Evolutionary conservation across 257 asterid species (phyloP).

Genomic region (Solanum microdontum): DNA sequence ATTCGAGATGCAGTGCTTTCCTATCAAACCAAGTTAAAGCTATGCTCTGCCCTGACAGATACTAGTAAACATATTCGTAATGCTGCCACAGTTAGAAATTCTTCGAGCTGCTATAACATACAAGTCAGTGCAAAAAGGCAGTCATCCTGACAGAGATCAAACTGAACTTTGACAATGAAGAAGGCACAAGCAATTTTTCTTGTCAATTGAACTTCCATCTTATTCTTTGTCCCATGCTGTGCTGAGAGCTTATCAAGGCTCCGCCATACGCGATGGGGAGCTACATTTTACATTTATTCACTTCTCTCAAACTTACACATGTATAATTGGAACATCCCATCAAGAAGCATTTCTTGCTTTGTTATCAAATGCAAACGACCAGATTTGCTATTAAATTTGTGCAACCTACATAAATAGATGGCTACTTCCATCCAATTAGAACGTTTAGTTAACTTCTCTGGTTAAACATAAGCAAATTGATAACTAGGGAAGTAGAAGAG

Average conservation of each 20-base stretch:
- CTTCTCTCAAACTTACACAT: no score
- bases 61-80: background rate
- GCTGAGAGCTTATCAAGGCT: background rate
- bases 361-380: background rate
- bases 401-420: background rate
- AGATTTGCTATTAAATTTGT: background rate
- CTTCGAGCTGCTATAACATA: background rate
- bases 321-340: background rate
- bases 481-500: background rate
- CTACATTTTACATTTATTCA: background rate
- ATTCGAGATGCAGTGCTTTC: background rate
- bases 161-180: background rate
- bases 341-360: background rate
- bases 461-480: background rate
- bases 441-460: background rate
- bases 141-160: background rate
- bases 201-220: background rate
- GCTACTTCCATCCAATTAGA: background rate
- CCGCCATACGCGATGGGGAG: no score
- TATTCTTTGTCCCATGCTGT: background rate
- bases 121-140: background rate
- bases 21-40: background rate
- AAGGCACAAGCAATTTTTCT: background rate
- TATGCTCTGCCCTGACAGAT: background rate
- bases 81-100: background rate